Percentiles rank a stretch among this genome's conserved stretches.
Evolutionary conservation across 345 rosid genomes (phyloP).

Genomic region (Mangifera indica): DNA sequence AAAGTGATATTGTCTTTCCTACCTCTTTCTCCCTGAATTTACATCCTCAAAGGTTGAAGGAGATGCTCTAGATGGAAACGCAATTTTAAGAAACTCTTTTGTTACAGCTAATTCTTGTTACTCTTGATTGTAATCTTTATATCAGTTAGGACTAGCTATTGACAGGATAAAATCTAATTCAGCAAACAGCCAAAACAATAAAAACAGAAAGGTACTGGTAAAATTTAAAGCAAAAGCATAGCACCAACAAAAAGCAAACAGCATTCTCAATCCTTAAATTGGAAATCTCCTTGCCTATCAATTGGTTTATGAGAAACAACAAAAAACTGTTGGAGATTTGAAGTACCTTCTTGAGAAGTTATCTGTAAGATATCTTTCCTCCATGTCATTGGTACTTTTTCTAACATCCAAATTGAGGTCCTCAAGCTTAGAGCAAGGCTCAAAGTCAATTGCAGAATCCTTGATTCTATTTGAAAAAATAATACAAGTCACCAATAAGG

Average conservation of each 20-base stretch:
- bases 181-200: neutral
- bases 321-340: neutral
- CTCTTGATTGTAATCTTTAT: neutral
- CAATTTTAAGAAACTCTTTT: neutral
- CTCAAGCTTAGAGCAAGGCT: conserved; percentile 72
- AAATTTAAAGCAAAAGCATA: neutral
- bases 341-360: conserved; percentile 41
- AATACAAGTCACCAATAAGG: conserved; percentile 7
- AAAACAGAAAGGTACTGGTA: neutral
- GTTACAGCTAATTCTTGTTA: neutral
- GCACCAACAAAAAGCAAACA: neutral
- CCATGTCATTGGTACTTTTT: conserved; percentile 40
- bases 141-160: neutral
- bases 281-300: neutral
- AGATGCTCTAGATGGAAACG: neutral
- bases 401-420: conserved; percentile 69
- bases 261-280: neutral
- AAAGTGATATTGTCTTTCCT: neutral
- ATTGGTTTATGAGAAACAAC: conserved; percentile 6
- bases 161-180: neutral
- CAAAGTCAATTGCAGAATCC: conserved; percentile 57
- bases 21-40: conserved; percentile 1
- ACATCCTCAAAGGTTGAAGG: neutral
- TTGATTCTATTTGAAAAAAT: conserved; percentile 33
- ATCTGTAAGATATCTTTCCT: conserved; percentile 29